Conservation (phyloP, 73 alveolate species). For the Tetrahymena malaccensis region DNA sequence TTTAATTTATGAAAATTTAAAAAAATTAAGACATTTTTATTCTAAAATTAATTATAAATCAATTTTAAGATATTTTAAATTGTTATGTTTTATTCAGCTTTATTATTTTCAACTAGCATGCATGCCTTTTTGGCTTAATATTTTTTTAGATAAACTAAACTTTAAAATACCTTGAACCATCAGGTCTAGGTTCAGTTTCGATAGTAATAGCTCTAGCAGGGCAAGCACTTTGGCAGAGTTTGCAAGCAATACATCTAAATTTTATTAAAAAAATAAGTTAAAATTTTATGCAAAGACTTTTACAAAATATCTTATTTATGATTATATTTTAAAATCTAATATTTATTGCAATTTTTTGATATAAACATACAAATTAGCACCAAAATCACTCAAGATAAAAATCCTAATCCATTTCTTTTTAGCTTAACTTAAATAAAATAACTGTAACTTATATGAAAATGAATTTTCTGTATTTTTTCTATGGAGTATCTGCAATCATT, state of each 20-base stretch:
- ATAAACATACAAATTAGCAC: background rate
- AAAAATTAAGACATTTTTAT: background rate
- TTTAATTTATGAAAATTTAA: background rate
- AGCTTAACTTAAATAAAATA: too few relatives aligned
- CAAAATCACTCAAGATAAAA: too few relatives aligned
- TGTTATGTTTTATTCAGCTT: background rate
- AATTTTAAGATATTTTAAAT: too few relatives aligned
- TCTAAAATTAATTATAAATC: too few relatives aligned
- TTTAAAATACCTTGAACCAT: constrained; percentile 47
- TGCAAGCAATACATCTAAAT: constrained; percentile 83
- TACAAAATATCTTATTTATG: background rate
- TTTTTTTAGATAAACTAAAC: background rate
- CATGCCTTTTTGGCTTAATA: background rate
- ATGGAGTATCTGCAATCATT: background rate
- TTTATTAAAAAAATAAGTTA: background rate
- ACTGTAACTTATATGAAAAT: background rate
- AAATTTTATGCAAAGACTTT: background rate
- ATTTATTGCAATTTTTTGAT: background rate
- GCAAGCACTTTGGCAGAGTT: constrained; percentile 83
- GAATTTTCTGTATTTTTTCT: background rate
- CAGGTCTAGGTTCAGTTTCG: constrained; percentile 90
- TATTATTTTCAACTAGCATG: background rate
- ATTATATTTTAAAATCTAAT: background rate
- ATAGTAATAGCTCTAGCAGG: constrained; percentile 84
- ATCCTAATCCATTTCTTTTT: background rate